phyloP scores from a whole-genome alignment of 2,329 filamentous ascomycete species.

The Calonectria leucothoes region DNA sequence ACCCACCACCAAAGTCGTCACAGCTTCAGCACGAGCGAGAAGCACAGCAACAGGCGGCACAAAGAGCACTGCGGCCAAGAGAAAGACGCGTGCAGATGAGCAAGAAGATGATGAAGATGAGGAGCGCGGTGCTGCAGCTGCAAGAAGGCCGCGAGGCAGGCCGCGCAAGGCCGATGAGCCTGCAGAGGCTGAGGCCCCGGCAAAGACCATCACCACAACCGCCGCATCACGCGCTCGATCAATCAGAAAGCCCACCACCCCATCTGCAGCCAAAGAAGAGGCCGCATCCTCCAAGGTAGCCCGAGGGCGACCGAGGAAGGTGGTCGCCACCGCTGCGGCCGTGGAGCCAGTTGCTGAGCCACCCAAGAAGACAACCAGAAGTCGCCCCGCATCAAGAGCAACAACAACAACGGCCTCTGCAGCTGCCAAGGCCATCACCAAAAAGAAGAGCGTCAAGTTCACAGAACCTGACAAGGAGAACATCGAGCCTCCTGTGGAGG shows the following conservation, averaged over 20 bases:
- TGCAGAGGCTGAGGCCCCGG: constrained; percentile 33
- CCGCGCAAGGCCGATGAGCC: constrained; percentile 54
- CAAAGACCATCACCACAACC: constrained; percentile 27
- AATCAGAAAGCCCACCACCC: constrained; percentile 41
- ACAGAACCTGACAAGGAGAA: constrained; percentile 76
- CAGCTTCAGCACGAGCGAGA: constrained; percentile 62
- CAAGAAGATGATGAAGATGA: constrained; percentile 60
- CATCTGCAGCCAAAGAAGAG: constrained; percentile 38
- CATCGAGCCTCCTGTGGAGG: constrained; percentile 55
- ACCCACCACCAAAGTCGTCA: constrained; percentile 59
- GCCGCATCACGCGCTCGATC: constrained; percentile 41
- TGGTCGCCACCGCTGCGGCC: constrained; percentile 36
- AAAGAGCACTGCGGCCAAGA: constrained; percentile 50
- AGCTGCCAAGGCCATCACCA: constrained; percentile 52
- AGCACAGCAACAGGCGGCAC: constrained; percentile 48
- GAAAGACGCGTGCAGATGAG: constrained; percentile 68
- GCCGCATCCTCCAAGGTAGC: constrained; percentile 48
- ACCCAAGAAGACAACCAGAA: constrained; percentile 47
- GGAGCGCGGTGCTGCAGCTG: constrained; percentile 43
- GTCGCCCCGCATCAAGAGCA: constrained; percentile 44
- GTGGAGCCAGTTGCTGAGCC: constrained; percentile 43
- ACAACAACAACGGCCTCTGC: constrained; percentile 26
- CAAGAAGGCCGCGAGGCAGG: constrained; percentile 56
- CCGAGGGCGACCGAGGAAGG: constrained; percentile 59
- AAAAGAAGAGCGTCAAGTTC: constrained; percentile 72